Percentiles rank a stretch among this genome's conserved stretches.
Evolutionary conservation across 768 basidiomycete species (phyloP).

Genomic region (Suillus bovinus): DNA sequence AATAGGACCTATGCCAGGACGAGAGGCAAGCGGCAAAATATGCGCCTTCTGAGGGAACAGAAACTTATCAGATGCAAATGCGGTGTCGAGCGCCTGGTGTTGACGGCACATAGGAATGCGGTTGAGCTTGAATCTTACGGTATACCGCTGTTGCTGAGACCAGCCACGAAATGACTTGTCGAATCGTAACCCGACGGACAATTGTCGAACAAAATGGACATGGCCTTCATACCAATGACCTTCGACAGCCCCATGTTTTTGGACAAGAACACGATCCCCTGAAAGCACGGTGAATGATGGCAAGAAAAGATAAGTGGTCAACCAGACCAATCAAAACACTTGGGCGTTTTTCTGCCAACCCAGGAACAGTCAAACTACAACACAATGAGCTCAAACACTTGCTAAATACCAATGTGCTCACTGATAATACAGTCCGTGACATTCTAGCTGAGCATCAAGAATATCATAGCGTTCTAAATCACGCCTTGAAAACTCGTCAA

Average conservation of each 20-base stretch:
- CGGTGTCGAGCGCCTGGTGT: constrained; percentile 50
- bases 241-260: constrained; percentile 12
- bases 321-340: constrained; percentile 56
- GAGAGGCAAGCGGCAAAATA: constrained; percentile 4
- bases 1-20: constrained; percentile 9
- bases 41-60: constrained; percentile 43
- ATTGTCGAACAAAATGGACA: constrained; percentile 48
- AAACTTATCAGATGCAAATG: constrained; percentile 40
- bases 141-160: constrained; percentile 35
- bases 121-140: constrained; percentile 58
- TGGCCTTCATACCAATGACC: constrained; percentile 39
- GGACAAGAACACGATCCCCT: constrained; percentile 35
- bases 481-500: constrained; percentile 19
- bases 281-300: not conserved
- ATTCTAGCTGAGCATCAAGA: constrained; percentile 25
- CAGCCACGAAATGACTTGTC: constrained; percentile 38
- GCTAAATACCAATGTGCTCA: not conserved
- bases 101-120: constrained; percentile 53
- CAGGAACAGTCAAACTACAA: constrained; percentile 49
- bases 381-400: not conserved
- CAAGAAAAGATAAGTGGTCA: constrained; percentile 28
- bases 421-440: constrained; percentile 37
- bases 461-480: constrained; percentile 43
- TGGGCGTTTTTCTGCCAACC: constrained; percentile 58
- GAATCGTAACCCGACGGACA: constrained; percentile 49